Percentiles rank a stretch among this genome's conserved stretches.
Evolutionary conservation across 192 early-diverging fungal species (phyloP).

Genomic region (Phycomyces nitens): DNA sequence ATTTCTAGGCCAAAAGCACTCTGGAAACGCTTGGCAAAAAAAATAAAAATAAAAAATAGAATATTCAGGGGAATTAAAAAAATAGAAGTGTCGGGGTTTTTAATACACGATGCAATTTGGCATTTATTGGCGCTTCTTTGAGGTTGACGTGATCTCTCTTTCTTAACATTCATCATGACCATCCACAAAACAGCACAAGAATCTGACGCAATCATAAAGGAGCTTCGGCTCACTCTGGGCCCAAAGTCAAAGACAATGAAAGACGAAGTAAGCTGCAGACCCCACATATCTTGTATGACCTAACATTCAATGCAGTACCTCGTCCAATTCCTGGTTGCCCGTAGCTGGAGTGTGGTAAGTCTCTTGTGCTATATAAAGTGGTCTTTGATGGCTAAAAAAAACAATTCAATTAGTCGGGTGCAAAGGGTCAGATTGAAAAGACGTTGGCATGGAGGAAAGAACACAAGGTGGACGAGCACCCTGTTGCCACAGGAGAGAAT

Average conservation of each 20-base stretch:
- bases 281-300: background rate
- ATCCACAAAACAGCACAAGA: background rate
- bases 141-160: no score
- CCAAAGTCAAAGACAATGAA: background rate
- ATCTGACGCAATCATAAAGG: background rate
- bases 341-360: slow-evolving; percentile 24
- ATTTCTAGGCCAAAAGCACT: no score
- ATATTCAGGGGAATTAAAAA: no score
- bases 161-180: no score
- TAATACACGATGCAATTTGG: no score
- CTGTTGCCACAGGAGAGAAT: slow-evolving; percentile 55
- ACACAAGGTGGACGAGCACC: slow-evolving; percentile 55
- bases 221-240: background rate
- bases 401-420: slow-evolving; percentile 46
- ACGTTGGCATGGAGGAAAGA: slow-evolving; percentile 61
- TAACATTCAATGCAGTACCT: slow-evolving; percentile 6
- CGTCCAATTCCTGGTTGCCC: slow-evolving; percentile 16
- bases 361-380: background rate
- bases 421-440: slow-evolving; percentile 54
- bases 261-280: background rate
- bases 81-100: no score
- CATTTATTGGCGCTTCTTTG: no score
- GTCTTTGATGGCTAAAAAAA: background rate
- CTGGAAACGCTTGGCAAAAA: no score
- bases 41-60: no score